Conservation (phyloP, 208 protist genomes). For the Leptomonas pyrrhocoris region DNA sequence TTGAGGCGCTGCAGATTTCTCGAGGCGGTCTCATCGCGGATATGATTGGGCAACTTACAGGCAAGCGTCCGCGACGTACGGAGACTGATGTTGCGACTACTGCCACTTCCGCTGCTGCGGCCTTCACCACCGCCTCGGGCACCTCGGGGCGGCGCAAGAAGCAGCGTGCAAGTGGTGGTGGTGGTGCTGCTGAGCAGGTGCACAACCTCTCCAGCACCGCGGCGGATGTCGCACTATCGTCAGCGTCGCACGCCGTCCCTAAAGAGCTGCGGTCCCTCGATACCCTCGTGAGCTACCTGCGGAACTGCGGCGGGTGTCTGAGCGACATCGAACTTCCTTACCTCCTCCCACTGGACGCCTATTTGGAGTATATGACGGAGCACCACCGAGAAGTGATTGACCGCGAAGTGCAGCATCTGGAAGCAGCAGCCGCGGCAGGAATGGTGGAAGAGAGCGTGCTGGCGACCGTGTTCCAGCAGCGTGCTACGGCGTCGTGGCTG, state of each 20-base stretch:
- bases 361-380: slow-evolving; percentile 34
- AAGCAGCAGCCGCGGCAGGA: neutral
- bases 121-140: neutral
- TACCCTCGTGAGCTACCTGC: slow-evolving; percentile 68
- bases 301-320: slow-evolving; percentile 77
- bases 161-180: neutral
- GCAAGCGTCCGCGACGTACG: slow-evolving; percentile 48
- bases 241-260: neutral
- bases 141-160: neutral
- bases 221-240: neutral
- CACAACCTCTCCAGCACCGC: neutral
- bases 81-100: neutral
- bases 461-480: slow-evolving; percentile 39
- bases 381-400: slow-evolving; percentile 3
- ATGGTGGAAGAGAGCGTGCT: slow-evolving; percentile 7
- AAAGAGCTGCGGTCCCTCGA: slow-evolving; percentile 56
- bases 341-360: slow-evolving; percentile 87
- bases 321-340: slow-evolving; percentile 70
- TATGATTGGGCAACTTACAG: slow-evolving; percentile 60
- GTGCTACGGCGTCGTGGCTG: slow-evolving; percentile 71
- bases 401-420: slow-evolving; percentile 2
- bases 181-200: neutral
- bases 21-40: slow-evolving; percentile 75
- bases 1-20: slow-evolving; percentile 54
- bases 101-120: slow-evolving; percentile 2